Evolutionary conservation across 768 basidiomycete genomes (phyloP).

Genomic region (Pleurotus tuber-regium): DNA sequence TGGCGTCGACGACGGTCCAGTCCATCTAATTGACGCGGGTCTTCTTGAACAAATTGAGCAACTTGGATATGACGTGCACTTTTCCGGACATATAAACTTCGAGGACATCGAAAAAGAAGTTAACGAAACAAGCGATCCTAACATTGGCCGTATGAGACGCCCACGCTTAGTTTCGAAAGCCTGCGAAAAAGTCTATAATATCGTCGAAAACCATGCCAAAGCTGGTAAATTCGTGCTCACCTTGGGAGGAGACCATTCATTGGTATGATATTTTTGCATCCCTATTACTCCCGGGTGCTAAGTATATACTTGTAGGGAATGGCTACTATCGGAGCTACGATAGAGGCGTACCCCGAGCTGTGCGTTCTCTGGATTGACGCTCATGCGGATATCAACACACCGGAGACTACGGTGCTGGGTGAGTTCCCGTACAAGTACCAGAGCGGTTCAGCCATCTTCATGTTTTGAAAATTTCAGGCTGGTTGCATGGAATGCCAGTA

Average conservation of each 20-base stretch:
- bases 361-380: constrained; percentile 81
- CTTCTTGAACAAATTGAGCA: constrained; percentile 54
- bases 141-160: constrained; percentile 67
- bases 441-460: background rate
- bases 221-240: constrained; percentile 67
- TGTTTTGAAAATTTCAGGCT: constrained; percentile 39
- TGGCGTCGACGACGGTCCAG: constrained; percentile 69
- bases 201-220: constrained; percentile 53
- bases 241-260: constrained; percentile 74
- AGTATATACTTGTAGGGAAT: constrained; percentile 33
- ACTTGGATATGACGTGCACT: constrained; percentile 67
- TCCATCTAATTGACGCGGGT: constrained; percentile 65
- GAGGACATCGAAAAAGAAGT: constrained; percentile 36
- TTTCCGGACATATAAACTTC: constrained; percentile 65
- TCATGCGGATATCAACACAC: constrained; percentile 80
- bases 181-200: constrained; percentile 52
- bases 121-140: constrained; percentile 43
- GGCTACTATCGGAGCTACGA: constrained; percentile 73
- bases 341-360: constrained; percentile 54
- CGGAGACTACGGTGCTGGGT: constrained; percentile 57
- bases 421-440: constrained; percentile 15
- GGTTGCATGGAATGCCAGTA: constrained; percentile 81
- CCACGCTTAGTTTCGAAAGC: constrained; percentile 65
- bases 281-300: background rate
- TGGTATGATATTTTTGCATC: constrained; percentile 39